Evolutionary conservation across 1,284 basidiomycete genomes (phyloP), one percentile per base, ranked within the genome.

Genomic region (Psilocybe mexicana): DNA sequence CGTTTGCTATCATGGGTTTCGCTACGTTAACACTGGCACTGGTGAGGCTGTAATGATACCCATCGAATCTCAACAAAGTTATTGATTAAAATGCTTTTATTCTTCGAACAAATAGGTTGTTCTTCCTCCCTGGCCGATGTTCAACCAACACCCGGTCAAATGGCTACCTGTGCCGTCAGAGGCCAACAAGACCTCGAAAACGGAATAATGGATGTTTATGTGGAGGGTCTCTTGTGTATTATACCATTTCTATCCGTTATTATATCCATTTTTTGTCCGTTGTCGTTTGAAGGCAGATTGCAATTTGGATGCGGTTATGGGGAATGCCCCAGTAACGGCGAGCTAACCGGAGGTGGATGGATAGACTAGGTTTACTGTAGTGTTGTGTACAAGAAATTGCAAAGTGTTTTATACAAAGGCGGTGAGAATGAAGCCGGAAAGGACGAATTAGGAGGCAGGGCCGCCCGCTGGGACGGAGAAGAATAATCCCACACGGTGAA

Each of bases 121-220:
- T n/a, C 62, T 91, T 4, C 88, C 89, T 0, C 85, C 85, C 10
- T 92, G 90, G 90, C 81, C 84, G 0, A 73, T 80, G 69, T 88
- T 80, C 70, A 89, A 86, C 61, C 72, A 70, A 14, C 77, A 90
- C 66, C 82, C 87, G 18, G 82, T 88, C 47, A 74, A 79, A 62
- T 91, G 88, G 88, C 72, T 18, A 18, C 18, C 18, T 18, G 12
- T 7, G 35, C 35, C 35, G 12, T 6, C 12, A 7, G 40, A 50
- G 14, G 45, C 14, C 28, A 68, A 28, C 40, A 43, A 68, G 65
- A 74, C 67, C 61, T 65, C 63, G 62, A 62, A 71, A 59, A 58
- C 54, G 18, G 44, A 62, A 49, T 62, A 46, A 52, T 48, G 23
- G 28, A 35, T 26, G 7, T n/a, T 7, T 35, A 35, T 35, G 25